Evolutionary conservation across 2,329 filamentous ascomycete genomes (phyloP), one percentile per base, ranked within the genome.

Genomic region (Colletotrichum sp.): DNA sequence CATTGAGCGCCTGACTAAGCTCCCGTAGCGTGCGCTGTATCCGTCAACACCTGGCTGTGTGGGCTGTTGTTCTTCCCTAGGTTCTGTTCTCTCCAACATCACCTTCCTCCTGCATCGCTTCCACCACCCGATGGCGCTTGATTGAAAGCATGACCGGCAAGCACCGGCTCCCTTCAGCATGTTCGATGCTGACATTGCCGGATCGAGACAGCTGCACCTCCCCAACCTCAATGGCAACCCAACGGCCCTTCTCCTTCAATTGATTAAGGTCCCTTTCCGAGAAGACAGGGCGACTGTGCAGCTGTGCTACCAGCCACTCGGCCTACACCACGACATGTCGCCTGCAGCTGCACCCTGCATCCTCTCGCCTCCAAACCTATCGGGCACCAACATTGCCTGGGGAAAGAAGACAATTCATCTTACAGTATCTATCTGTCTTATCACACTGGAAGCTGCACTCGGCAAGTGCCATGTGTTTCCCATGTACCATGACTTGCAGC

Each of bases 401-500:
- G 19, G 19, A 63, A 63, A 13, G 32, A 68, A 27, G 67, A 34
- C 27, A 71, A 32, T 32, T 9, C 19, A 28, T 34, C 19, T 64
- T 61, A 27, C 11, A 30, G 19, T 69, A 9, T 52, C 15, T 9
- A 9, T 52, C 15, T 9, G 13, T 36, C 32, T 63, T 15, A 15
- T 34, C 61, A 36, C 27, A n/a, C n/a, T 16, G 39, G 13, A 6
- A 34, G 59, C 36, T n/a, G 68, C 32, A 28, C 30, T n/a, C 19
- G 34, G 48, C 68, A 52, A 52, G 36, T 48, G 70, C 64, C 73
- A 65, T 73, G 70, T 68, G 69, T 55, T 34, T 27, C 25, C 57
- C 28, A 61, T 73, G 73, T 59, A 69, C 22, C 69, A 73, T 75
- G 70, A 74, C 71, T 75, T 74, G 73, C 70, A 74, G 55, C n/a